Evolutionary conservation across 2,329 filamentous ascomycete species (phyloP).

Genomic region (Cladosporium sp.): DNA sequence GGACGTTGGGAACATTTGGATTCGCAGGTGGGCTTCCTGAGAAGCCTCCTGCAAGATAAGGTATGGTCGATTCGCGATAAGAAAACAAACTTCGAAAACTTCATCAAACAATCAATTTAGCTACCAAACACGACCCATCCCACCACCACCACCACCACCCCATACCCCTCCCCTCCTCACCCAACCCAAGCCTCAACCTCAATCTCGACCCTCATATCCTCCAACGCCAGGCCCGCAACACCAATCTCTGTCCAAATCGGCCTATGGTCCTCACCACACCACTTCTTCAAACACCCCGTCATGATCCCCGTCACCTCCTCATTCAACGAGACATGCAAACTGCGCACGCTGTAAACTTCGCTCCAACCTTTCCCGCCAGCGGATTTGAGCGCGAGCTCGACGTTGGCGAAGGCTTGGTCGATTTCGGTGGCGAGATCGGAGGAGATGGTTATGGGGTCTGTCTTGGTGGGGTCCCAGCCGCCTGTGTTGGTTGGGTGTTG

Average conservation of each 20-base stretch:
- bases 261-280: constrained; percentile 47
- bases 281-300: constrained; percentile 46
- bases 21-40: too few species aligned
- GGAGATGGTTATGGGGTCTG: constrained; percentile 15
- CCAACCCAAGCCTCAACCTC: constrained; percentile 40
- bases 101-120: too few species aligned
- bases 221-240: constrained; percentile 44
- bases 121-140: too few species aligned
- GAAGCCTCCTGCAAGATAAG: too few species aligned
- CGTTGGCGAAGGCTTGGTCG: constrained; percentile 51
- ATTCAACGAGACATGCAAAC: constrained; percentile 22
- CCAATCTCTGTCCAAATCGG: constrained; percentile 54
- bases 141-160: too few species aligned
- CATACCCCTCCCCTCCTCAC: not conserved
- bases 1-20: too few species aligned
- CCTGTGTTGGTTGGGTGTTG: constrained; percentile 22
- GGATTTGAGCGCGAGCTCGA: constrained; percentile 48
- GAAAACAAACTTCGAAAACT: too few species aligned
- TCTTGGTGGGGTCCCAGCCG: constrained; percentile 32
- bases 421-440: constrained; percentile 29
- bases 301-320: constrained; percentile 33
- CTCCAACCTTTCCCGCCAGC: constrained; percentile 55
- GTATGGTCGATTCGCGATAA: too few species aligned
- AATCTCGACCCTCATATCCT: constrained; percentile 56
- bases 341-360: constrained; percentile 44